phyloP scores from a whole-genome alignment of 2,329 filamentous ascomycete genomes.

The Ambrosiella xylebori region DNA sequence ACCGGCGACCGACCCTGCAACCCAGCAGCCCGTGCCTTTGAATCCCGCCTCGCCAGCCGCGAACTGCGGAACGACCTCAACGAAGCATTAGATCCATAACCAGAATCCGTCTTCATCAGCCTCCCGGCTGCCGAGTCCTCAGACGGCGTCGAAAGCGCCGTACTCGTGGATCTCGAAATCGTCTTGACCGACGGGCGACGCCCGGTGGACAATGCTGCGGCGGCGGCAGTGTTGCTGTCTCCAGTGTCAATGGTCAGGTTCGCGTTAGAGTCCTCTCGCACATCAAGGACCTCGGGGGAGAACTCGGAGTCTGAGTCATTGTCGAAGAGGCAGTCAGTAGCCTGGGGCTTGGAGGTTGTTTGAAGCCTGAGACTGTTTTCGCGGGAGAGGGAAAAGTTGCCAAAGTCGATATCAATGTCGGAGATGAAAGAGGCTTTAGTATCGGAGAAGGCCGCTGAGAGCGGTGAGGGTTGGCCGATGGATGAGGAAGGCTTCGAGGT shows the following conservation, averaged over 20 bases:
- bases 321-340: constrained; percentile 33
- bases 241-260: constrained; percentile 19
- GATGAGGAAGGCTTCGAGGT: not conserved
- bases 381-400: constrained; percentile 21
- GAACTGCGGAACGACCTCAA: constrained; percentile 32
- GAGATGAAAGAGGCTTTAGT: not conserved
- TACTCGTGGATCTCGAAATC: constrained; percentile 27
- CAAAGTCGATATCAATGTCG: constrained; percentile 14
- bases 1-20: not conserved
- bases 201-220: not conserved
- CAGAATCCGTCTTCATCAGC: constrained; percentile 39
- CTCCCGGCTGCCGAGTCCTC: constrained; percentile 28
- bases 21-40: constrained; percentile 11
- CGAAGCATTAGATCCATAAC: constrained; percentile 44
- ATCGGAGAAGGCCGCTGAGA: not conserved
- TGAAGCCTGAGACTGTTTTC: constrained; percentile 21
- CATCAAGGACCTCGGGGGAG: constrained; percentile 23
- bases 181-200: not conserved
- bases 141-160: constrained; percentile 29
- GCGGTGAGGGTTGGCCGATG: not conserved
- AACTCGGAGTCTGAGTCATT: constrained; percentile 18
- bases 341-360: constrained; percentile 31
- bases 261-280: constrained; percentile 27
- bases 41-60: constrained; percentile 17
- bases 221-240: not conserved